phyloP scores from a whole-genome alignment of 2,329 filamentous ascomycete genomes.

The Periconia digitata region DNA sequence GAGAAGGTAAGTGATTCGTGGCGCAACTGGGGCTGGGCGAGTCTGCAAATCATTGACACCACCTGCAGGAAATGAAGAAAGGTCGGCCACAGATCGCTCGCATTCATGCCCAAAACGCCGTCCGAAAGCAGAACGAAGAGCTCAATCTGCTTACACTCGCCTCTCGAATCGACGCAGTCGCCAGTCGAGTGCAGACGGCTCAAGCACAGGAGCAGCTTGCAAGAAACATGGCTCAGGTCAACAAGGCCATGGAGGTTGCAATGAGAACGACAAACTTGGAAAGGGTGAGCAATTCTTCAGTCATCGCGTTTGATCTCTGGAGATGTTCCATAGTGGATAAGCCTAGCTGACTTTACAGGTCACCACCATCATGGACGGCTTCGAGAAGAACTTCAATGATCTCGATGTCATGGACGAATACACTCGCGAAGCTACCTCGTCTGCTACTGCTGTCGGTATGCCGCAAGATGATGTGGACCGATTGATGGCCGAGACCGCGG shows the following conservation, averaged over 20 bases:
- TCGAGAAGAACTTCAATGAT: conserved; percentile 60
- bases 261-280: conserved; percentile 67
- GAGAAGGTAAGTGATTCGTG: conserved; percentile 55
- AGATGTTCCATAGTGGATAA: too few relatives aligned
- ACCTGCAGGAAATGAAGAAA: conserved; percentile 58
- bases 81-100: conserved; percentile 63
- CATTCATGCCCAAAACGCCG: conserved; percentile 65
- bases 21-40: too few relatives aligned
- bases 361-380: conserved; percentile 66
- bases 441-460: conserved; percentile 73
- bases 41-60: background rate
- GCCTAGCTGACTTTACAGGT: conserved; percentile 48
- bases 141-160: conserved; percentile 60
- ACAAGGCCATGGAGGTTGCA: conserved; percentile 62
- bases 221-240: conserved; percentile 63
- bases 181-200: conserved; percentile 62
- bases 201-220: conserved; percentile 65
- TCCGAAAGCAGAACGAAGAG: conserved; percentile 65
- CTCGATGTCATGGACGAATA: conserved; percentile 61
- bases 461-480: conserved; percentile 85
- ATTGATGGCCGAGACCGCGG: conserved; percentile 80
- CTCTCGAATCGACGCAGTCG: conserved; percentile 62
- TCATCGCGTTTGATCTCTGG: too few relatives aligned
- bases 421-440: conserved; percentile 82
- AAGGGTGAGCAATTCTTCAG: conserved; percentile 51